These are phyloP conservation scores for Suhomyces taliae DNA, from an alignment of 1,139 yeast species.

Conservation along the genomic window DNA sequence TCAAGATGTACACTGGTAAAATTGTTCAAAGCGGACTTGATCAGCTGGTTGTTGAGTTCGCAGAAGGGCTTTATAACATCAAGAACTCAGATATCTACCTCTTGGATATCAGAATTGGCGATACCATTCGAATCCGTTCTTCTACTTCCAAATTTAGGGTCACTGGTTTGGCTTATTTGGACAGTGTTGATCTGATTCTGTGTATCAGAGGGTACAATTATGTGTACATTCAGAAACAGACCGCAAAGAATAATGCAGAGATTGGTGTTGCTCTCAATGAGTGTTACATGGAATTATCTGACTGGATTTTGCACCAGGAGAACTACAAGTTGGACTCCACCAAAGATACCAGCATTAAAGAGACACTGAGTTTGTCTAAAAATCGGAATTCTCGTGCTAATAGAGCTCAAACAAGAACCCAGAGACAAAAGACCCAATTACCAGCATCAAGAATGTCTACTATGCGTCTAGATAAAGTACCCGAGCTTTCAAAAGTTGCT, in stretches of 20 bases:
- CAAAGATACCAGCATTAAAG: not conserved
- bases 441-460: not conserved
- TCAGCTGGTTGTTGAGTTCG: slow-evolving; percentile 32
- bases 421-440: slow-evolving; percentile 7
- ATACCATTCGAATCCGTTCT: slow-evolving; percentile 22
- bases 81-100: slow-evolving; percentile 31
- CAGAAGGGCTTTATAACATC: slow-evolving; percentile 31
- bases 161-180: slow-evolving; percentile 38
- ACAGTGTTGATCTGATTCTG: slow-evolving; percentile 26
- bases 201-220: slow-evolving; percentile 63
- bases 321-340: slow-evolving; percentile 11
- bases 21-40: slow-evolving; percentile 22
- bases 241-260: slow-evolving; percentile 16
- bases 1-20: slow-evolving; percentile 38
- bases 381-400: not conserved
- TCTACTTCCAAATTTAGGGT: slow-evolving; percentile 34
- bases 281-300: slow-evolving; percentile 38
- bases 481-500: not conserved
- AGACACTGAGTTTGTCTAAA: not conserved
- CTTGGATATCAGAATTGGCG: slow-evolving; percentile 41
- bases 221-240: slow-evolving; percentile 34
- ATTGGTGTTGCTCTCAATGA: slow-evolving; percentile 17
- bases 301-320: slow-evolving; percentile 45
- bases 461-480: not conserved
- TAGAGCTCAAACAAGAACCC: slow-evolving; percentile 11